A percentile compares a stretch with the other conserved stretches of the same genome.
phyloP scores from a whole-genome alignment of 2,329 filamentous ascomycete genomes.

The Beauveria bassiana region DNA sequence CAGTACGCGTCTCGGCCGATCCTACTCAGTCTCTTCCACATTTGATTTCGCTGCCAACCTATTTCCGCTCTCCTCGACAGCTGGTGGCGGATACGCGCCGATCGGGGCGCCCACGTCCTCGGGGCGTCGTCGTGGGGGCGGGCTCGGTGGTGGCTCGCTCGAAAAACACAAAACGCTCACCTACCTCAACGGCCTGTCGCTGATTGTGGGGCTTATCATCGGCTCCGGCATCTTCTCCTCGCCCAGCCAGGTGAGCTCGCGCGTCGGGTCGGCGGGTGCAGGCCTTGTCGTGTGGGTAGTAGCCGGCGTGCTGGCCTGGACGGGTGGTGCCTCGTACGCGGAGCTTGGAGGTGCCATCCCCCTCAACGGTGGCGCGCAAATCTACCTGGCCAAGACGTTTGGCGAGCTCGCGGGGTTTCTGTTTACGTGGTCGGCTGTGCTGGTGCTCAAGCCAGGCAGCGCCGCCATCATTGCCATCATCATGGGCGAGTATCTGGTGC shows the following conservation, averaged over 20 bases:
- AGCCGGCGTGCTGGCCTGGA: constrained; percentile 91
- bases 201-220: constrained; percentile 90
- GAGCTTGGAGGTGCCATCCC: constrained; percentile 94
- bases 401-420: constrained; percentile 88
- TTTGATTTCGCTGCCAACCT: constrained; percentile 94
- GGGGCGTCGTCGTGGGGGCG: constrained; percentile 37
- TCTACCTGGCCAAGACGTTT: constrained; percentile 93
- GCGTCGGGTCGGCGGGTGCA: constrained; percentile 85
- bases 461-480: constrained; percentile 95
- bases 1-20: constrained; percentile 40
- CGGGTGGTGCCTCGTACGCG: constrained; percentile 87
- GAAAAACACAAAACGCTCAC: constrained; percentile 96
- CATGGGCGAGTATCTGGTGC: constrained; percentile 94
- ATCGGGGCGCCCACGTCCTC: constrained; percentile 66
- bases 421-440: constrained; percentile 92
- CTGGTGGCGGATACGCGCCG: constrained; percentile 67
- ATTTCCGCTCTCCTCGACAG: constrained; percentile 82
- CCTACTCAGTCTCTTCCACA: constrained; percentile 84
- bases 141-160: constrained; percentile 66
- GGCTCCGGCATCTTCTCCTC: constrained; percentile 95
- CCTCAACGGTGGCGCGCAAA: constrained; percentile 86
- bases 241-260: constrained; percentile 83
- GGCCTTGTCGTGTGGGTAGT: constrained; percentile 86
- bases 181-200: constrained; percentile 83
- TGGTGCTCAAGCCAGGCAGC: constrained; percentile 88